A percentile compares a stretch with the other conserved stretches of the same genome.
Evolutionary conservation across 768 basidiomycete species (phyloP).

Genomic region (Obba rivulosa): DNA sequence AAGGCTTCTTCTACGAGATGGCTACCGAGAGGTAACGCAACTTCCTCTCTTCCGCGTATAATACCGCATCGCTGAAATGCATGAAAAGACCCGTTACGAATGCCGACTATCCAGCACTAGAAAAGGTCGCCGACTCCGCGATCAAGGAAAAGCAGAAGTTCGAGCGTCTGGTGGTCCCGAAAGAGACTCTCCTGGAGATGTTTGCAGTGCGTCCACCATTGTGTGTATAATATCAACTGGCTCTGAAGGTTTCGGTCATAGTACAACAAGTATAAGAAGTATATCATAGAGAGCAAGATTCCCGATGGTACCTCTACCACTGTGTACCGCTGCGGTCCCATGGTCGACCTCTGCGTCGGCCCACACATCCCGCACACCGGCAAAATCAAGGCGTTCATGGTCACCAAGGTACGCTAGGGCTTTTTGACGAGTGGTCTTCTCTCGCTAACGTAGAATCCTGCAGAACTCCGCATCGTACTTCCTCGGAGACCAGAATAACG

Average conservation of each 20-base stretch:
- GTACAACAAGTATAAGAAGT: conserved; percentile 99
- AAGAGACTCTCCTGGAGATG: conserved; percentile 96
- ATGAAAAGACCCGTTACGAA: conserved; percentile 62
- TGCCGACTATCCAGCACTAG: conserved; percentile 82
- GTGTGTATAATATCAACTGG: conserved; percentile 5
- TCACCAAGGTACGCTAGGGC: conserved; percentile 69
- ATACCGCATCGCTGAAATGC: not conserved
- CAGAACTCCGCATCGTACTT: conserved; percentile 98
- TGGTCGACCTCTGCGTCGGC: conserved; percentile 95
- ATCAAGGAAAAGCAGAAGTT: conserved; percentile 98
- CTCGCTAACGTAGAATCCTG: not conserved
- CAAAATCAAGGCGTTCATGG: conserved; percentile 94
- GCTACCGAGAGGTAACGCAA: conserved; percentile 45
- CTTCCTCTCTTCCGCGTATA: not conserved
- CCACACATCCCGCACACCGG: conserved; percentile 98
- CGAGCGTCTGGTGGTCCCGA: conserved; percentile 87
- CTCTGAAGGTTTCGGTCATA: conserved; percentile 26
- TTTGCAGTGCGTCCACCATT: conserved; percentile 56
- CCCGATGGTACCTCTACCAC: conserved; percentile 96
- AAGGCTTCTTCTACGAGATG: conserved; percentile 99
- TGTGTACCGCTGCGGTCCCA: conserved; percentile 97
- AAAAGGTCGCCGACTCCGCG: conserved; percentile 81
- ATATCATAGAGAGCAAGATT: conserved; percentile 92
- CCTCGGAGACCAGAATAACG: conserved; percentile 89
- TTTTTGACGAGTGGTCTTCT: conserved; percentile 5